A percentile compares a stretch with the other conserved stretches of the same genome.
phyloP scores from a whole-genome alignment of 176 grass and related monocot species.

The Chrysopogon serrulatus region DNA sequence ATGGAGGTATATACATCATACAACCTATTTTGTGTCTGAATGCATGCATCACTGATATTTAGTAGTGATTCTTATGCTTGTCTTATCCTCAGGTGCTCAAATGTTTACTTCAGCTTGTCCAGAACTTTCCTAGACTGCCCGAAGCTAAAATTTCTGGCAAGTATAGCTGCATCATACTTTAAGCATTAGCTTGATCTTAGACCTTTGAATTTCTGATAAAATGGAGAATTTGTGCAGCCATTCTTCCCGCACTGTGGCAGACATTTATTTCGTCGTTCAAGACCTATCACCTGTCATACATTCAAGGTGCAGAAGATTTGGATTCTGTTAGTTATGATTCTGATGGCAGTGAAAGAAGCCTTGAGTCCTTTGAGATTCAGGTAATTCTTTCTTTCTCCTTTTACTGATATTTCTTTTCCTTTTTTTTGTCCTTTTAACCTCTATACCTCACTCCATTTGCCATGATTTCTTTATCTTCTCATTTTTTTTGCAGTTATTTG shows the following conservation, averaged over 20 bases:
- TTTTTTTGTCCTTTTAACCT: slow-evolving; percentile 1
- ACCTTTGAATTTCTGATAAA: slow-evolving; percentile 14
- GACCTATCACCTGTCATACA: slow-evolving; percentile 72
- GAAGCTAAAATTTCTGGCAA: slow-evolving; percentile 77
- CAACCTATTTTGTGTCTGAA: background rate
- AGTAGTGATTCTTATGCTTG: slow-evolving; percentile 25
- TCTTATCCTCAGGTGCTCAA: slow-evolving; percentile 81
- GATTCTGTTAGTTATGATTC: slow-evolving; percentile 80
- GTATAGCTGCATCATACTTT: slow-evolving; percentile 7
- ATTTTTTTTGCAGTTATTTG: slow-evolving; percentile 70
- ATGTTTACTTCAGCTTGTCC: slow-evolving; percentile 95
- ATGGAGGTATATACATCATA: slow-evolving; percentile 79
- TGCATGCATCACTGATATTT: background rate
- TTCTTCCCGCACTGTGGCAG: slow-evolving; percentile 87
- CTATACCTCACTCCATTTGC: background rate
- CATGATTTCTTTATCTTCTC: slow-evolving; percentile 1
- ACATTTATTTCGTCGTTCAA: slow-evolving; percentile 80
- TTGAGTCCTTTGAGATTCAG: slow-evolving; percentile 89
- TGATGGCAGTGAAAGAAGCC: slow-evolving; percentile 86
- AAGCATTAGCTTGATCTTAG: background rate
- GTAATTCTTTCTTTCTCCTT: slow-evolving; percentile 37
- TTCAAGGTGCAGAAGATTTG: slow-evolving; percentile 62
- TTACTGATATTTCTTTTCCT: background rate
- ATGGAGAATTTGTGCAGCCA: slow-evolving; percentile 35
- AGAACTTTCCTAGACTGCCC: slow-evolving; percentile 73